Evolutionary conservation across 805 yeast species (phyloP).

Genomic region (Brettanomyces custersianus): DNA sequence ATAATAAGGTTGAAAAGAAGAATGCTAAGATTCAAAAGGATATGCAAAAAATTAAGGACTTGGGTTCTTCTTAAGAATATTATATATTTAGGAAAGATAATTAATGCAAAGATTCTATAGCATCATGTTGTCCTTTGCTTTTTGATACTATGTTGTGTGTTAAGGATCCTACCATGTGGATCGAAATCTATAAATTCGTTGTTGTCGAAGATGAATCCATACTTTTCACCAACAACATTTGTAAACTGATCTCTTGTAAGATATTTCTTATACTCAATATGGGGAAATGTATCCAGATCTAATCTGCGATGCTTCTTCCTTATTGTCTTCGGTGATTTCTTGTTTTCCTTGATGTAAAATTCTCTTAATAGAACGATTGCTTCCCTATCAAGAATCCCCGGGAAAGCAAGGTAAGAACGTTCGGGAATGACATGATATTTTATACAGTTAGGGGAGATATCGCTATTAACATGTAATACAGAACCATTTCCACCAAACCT

Average conservation of each 20-base stretch:
- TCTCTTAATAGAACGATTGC: slow-evolving; percentile 74
- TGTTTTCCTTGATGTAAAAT: slow-evolving; percentile 82
- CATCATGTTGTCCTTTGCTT: no score
- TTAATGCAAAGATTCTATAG: no score
- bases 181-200: slow-evolving; percentile 19
- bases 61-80: slow-evolving; percentile 4
- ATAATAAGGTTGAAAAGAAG: slow-evolving; percentile 19
- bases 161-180: slow-evolving; percentile 1
- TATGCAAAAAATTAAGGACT: slow-evolving; percentile 6
- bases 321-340: slow-evolving; percentile 74
- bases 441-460: slow-evolving; percentile 12
- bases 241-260: slow-evolving; percentile 42
- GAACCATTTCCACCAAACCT: slow-evolving; percentile 96
- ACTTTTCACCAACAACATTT: slow-evolving; percentile 37
- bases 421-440: slow-evolving; percentile 1
- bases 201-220: slow-evolving; percentile 16
- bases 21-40: slow-evolving; percentile 17
- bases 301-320: slow-evolving; percentile 60
- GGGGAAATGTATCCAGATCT: slow-evolving; percentile 50
- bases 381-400: slow-evolving; percentile 74
- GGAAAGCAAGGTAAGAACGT: slow-evolving; percentile 43
- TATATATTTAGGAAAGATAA: no score
- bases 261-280: slow-evolving; percentile 46
- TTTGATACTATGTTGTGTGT: no score
- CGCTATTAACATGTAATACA: slow-evolving; percentile 52